Evolutionary conservation across 1,284 basidiomycete species (phyloP), one percentile per base, ranked within the genome.

Genomic region (Ustilago tritici): DNA sequence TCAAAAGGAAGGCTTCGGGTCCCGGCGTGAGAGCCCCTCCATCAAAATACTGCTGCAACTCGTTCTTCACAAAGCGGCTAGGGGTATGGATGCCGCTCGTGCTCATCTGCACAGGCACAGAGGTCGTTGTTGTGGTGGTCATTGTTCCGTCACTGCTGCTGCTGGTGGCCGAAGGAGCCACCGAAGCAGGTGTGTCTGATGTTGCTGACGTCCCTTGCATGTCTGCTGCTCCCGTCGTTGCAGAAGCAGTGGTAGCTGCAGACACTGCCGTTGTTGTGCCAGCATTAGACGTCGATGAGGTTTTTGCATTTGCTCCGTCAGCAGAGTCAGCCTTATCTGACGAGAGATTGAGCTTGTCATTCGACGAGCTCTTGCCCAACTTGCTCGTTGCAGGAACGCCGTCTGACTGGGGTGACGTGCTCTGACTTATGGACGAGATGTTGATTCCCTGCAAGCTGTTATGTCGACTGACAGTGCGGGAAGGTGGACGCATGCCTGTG

Each of bases 1-100:
- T 75, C 52, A 81, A 70, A 59, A 81, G 74, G 60, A 81, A 81
- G 63, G 77, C 79, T 67, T 81, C 79, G 65, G 79, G 79, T 63
- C 79, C 79, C 65, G 73, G 73, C 70, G 77, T 73, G 77, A 79
- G 73, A 77, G 75, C 75, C 63, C 70, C 75, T 77, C 75, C 75
- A 77, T 77, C 75, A 77, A 77, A 77, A 77, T 72, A 77, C 63
- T 77, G 70, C 64, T 73, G 62, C 60, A 66, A 73, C 62, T 73
- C 63, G 58, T 72, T 66, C 57, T 77, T 77, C 54, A 73, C 70
- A 59, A 73, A 77, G n/a, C 75, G 75, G 46, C 75, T 77, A 14
- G 75, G 75, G 19, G 75, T 73, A 38, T 77, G 60, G 50, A 77
- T 69, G 53, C 70, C 75, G 57, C 66, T 67, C 49, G 34, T 70